A percentile compares a stretch with the other conserved stretches of the same genome.
Conservation (phyloP, 176 grass and related monocot genomes). For the Aegilops tauschii region DNA sequence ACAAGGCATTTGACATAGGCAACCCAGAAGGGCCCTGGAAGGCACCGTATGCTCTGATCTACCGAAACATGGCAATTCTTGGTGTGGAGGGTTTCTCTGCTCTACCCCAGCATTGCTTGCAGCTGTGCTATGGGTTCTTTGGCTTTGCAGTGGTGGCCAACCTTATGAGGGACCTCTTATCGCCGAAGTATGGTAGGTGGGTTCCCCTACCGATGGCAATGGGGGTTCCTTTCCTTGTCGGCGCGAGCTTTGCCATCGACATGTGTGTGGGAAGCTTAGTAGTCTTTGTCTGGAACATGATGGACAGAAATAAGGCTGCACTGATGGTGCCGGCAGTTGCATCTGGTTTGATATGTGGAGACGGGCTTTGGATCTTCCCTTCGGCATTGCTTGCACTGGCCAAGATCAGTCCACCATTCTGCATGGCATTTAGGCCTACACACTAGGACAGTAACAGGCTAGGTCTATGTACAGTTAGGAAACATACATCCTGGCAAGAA, state of each 20-base stretch:
- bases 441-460: constrained; percentile 7
- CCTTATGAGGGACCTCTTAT: constrained; percentile 62
- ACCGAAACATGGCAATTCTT: constrained; percentile 98
- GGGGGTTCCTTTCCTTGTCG: constrained; percentile 84
- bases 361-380: constrained; percentile 97
- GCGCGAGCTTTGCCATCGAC: constrained; percentile 91
- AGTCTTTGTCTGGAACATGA: constrained; percentile 74
- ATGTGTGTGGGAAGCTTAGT: constrained; percentile 82
- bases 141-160: constrained; percentile 74
- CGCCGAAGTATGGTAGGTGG: constrained; percentile 62
- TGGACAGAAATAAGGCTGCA: constrained; percentile 53
- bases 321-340: constrained; percentile 91
- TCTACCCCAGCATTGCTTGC: constrained; percentile 75
- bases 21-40: constrained; percentile 93
- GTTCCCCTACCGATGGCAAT: constrained; percentile 94
- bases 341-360: constrained; percentile 90
- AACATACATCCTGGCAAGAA: background rate
- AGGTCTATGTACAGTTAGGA: background rate
- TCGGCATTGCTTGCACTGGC: constrained; percentile 83
- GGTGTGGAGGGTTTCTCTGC: constrained; percentile 94
- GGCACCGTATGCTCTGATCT: constrained; percentile 90
- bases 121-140: constrained; percentile 94
- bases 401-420: constrained; percentile 80
- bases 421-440: constrained; percentile 87
- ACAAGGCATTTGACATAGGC: constrained; percentile 91